Evolutionary conservation across 2,329 filamentous ascomycete genomes (phyloP), one percentile per base, ranked within the genome.

Genomic region (Aspergillus amoenus): DNA sequence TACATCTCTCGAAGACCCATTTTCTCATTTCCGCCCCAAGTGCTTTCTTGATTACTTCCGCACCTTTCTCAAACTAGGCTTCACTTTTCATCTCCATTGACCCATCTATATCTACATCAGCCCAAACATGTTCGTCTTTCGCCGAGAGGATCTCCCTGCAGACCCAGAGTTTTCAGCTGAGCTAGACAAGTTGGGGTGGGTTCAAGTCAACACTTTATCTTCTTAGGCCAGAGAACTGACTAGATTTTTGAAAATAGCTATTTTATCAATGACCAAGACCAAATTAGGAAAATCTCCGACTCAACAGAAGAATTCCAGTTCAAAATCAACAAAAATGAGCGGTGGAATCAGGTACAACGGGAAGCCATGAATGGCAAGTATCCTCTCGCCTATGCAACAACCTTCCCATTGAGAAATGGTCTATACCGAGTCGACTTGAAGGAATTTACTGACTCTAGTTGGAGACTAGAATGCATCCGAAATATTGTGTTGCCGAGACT

Each of bases 291-390:
- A 59, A 87, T 90, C 54, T 78, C 82, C 21, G 78, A 91, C 37
- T 86, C 88, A 0, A 81, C 88, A 27, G 79, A 82, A 62, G 88
- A 87, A 68, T 96, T 91, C 78, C 83, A 90, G 64, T 96, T 83
- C 79, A 88, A 86, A 70, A 73, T 89, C 52, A 88, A 84, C 70
- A 86, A 84, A 64, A 92, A 91, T 72, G 79, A 84, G n/a, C 86
- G 91, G 39, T 82, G 88, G 75, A 96, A 96, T 71, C 82, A 88
- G 41, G 80, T 88, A 18, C 90, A 91, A 66, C 83, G 88, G 17
- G 89, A 89, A 62, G 81, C 86, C 40, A 86, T 96, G 74, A 88
- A 95, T 66, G 76, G 91, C 90, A 71, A 63, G 79, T 71, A 2
- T 2, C 15, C 17, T 15, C 13, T 43, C 21, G 15, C 2, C 4